Evolutionary conservation across 805 yeast genomes (phyloP).

Genomic region (Saccharomycopsis capsularis): DNA sequence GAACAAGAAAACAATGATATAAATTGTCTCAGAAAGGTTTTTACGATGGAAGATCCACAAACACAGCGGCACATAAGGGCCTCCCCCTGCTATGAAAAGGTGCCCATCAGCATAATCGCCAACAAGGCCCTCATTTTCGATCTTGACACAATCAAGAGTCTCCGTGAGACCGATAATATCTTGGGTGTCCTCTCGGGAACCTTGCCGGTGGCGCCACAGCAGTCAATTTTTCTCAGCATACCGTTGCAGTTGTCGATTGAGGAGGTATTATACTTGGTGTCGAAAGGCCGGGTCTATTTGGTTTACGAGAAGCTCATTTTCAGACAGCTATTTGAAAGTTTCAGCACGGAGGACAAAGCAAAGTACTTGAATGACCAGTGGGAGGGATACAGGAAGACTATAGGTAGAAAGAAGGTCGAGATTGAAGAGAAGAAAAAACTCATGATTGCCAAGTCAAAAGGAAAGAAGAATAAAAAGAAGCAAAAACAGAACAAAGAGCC

Average conservation of each 20-base stretch:
- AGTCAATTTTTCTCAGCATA: slow-evolving; percentile 75
- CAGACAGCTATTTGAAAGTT: slow-evolving; percentile 15
- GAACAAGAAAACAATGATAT: no score
- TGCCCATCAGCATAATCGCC: slow-evolving; percentile 15
- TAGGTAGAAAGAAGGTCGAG: slow-evolving; percentile 18
- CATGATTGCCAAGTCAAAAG: slow-evolving; percentile 3
- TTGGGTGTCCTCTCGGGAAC: slow-evolving; percentile 80
- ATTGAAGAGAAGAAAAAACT: slow-evolving; percentile 22
- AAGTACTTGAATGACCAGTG: slow-evolving; percentile 7
- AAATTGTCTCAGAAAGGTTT: no score
- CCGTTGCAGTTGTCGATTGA: slow-evolving; percentile 71
- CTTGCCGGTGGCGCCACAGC: slow-evolving; percentile 87
- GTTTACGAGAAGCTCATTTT: slow-evolving; percentile 35
- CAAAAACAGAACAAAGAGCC: slow-evolving; percentile 2
- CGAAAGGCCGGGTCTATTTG: slow-evolving; percentile 34
- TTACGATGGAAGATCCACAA: no score
- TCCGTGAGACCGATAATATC: slow-evolving; percentile 54
- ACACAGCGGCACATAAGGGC: no score
- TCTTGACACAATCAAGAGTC: slow-evolving; percentile 41
- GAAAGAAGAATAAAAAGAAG: slow-evolving; percentile 6
- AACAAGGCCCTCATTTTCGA: slow-evolving; percentile 46
- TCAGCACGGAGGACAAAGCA: slow-evolving; percentile 19
- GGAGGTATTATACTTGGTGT: slow-evolving; percentile 62
- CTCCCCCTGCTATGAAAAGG: no score
- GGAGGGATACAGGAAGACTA: slow-evolving; percentile 20